Evolutionary conservation across 179 eudicot genomes (phyloP).

Genomic region (Beta macrorhiza): DNA sequence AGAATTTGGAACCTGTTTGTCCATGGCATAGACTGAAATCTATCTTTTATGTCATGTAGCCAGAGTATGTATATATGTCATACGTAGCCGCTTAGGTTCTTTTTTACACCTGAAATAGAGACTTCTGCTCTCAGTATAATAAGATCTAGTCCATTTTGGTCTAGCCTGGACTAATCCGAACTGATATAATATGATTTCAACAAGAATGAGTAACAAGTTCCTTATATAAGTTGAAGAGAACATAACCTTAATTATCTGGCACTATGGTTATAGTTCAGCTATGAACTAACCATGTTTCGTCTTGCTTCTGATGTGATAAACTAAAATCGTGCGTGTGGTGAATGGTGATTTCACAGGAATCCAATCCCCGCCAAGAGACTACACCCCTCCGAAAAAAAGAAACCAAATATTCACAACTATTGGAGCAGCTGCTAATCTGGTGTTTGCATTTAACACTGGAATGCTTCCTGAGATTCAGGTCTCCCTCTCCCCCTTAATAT

Average conservation of each 20-base stretch:
- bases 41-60: neutral
- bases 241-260: neutral
- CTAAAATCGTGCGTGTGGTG: constrained; percentile 13
- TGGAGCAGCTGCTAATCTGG: constrained; percentile 68
- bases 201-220: too few relatives aligned
- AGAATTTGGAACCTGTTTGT: neutral
- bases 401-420: constrained; percentile 52
- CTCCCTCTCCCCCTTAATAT: neutral
- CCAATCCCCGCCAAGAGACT: constrained; percentile 53
- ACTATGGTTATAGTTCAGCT: neutral
- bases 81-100: neutral
- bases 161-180: too few relatives aligned
- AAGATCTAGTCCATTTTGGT: too few relatives aligned
- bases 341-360: constrained; percentile 40
- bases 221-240: too few relatives aligned
- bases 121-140: too few relatives aligned
- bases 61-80: neutral
- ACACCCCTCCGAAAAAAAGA: constrained; percentile 40
- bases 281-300: neutral
- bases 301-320: neutral
- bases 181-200: too few relatives aligned
- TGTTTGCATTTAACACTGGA: constrained; percentile 70
- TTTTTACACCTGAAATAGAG: too few relatives aligned
- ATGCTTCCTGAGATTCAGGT: constrained; percentile 90
- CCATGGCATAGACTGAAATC: neutral